Base-by-base conservation (phyloP, 345 rosid genomes). In the Sisymbrium irio region DNA sequence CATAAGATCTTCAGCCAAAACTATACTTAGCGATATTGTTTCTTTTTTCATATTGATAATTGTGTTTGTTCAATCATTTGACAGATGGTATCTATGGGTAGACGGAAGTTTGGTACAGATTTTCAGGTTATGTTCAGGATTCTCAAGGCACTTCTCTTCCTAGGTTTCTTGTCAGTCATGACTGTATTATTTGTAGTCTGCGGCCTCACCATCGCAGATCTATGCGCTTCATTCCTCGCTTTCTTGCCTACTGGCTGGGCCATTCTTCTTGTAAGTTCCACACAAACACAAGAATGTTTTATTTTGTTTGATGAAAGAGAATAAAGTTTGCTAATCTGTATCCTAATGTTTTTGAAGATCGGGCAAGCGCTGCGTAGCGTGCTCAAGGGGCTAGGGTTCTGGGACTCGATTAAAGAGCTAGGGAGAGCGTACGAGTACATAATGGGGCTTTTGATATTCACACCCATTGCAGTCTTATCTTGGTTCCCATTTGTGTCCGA, bases 241-340 rank as follows among this genome's bases (percentile, higher is more conserved):
- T 95, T 95, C 82, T 64, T 88, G 82, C 99, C 87, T 13, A 75
- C 99, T 0, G 99, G 97, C 2, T 94, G 97, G 99, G 93, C 97
- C 75, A 8, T 94, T 56, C 74, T 94, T 71, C 92, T 94, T 70
- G 99, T 94, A 78, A 87, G 96, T 82, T 51, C 25, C 62, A 36
- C 49, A 35, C 67, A 61, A 65, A n/a, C n/a, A n/a, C n/a, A n/a
- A n/a, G n/a, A n/a, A n/a, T n/a, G n/a, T n/a, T n/a, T 37, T 66
- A 37, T 14, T 3, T 7, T 59, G 20, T 66, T 70, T 58, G 6
- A 40, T 47, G 32, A 27, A 2, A 27, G 28, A 32, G 40, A 63
- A 57, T 20, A 61, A 17, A 19, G 39, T 27, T 40, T 33, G 41
- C 54, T 54, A 61, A 75, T 40, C 53, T 50, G 62, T 53, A n/a